Evolutionary conservation across 805 yeast genomes (phyloP).

Genomic region (Groenewaldozyma tartarivorans): DNA sequence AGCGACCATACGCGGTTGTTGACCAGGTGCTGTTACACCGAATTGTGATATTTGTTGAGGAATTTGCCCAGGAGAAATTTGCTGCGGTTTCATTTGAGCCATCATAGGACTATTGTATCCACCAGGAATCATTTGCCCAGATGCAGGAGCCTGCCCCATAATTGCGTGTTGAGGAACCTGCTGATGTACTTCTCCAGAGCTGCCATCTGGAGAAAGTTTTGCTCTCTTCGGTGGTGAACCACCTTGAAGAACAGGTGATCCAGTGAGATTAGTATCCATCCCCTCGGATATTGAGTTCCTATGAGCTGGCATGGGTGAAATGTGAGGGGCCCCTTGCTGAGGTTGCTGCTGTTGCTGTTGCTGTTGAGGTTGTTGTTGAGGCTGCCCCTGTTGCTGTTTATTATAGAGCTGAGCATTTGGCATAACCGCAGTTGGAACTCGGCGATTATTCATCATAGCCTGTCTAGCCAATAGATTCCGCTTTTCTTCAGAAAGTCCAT

Average conservation of each 20-base stretch:
- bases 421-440: conserved; percentile 13
- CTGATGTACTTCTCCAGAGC: conserved; percentile 16
- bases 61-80: conserved; percentile 14
- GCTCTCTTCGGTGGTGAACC: conserved; percentile 28
- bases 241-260: conserved; percentile 22
- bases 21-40: conserved; percentile 5
- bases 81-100: conserved; percentile 15
- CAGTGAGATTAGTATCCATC: conserved; percentile 17
- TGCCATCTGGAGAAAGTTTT: conserved; percentile 27
- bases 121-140: conserved; percentile 8
- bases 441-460: conserved; percentile 21
- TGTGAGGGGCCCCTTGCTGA: conserved; percentile 7
- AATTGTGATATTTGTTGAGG: conserved; percentile 7
- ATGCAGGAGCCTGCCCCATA: neutral
- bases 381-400: conserved; percentile 19
- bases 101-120: neutral
- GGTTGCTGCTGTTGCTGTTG: conserved; percentile 11
- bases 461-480: conserved; percentile 23
- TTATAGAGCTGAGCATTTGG: conserved; percentile 19
- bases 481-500: conserved; percentile 20
- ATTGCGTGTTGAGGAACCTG: conserved; percentile 11
- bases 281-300: conserved; percentile 7
- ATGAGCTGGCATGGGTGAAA: neutral
- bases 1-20: neutral
- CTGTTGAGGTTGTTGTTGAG: conserved; percentile 7